phyloP scores from a whole-genome alignment of 768 basidiomycete genomes.

The Boletus vinaceobasis region DNA sequence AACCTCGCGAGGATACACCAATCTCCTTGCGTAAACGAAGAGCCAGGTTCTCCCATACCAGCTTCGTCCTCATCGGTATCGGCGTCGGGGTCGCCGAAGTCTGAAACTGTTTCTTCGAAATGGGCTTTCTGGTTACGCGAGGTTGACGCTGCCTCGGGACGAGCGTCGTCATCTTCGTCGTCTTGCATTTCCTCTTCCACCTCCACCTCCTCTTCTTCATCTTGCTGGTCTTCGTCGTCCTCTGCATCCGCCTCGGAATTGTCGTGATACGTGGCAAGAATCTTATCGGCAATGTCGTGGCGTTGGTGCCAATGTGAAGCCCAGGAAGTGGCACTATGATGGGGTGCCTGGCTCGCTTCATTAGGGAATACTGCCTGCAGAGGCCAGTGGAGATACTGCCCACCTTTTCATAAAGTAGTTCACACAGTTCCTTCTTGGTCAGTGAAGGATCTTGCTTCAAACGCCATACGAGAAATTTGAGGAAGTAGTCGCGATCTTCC shows the following conservation, averaged over 20 bases:
- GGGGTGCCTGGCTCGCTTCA: conserved; percentile 49
- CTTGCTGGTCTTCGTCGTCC: conserved; percentile 36
- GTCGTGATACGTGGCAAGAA: conserved; percentile 38
- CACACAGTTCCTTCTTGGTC: conserved; percentile 52
- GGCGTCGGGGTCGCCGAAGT: conserved; percentile 16
- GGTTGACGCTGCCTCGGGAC: conserved; percentile 23
- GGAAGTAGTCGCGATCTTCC: conserved; percentile 64
- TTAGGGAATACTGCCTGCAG: conserved; percentile 1
- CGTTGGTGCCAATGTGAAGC: conserved; percentile 62
- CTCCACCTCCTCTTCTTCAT: conserved; percentile 32
- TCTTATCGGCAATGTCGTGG: conserved; percentile 66
- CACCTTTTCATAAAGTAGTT: conserved; percentile 54
- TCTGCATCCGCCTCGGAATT: conserved; percentile 31
- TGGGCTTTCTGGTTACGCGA: conserved; percentile 17
- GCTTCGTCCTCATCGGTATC: conserved; percentile 29
- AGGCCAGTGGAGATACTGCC: conserved; percentile 1
- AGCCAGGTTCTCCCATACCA: conserved; percentile 52
- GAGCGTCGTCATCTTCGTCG: conserved; percentile 19
- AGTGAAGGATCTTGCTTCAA: conserved; percentile 51
- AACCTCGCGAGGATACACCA: conserved; percentile 57
- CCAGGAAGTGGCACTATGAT: conserved; percentile 64
- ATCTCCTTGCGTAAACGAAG: conserved; percentile 58
- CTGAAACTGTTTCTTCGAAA: conserved; percentile 19
- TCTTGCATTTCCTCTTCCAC: conserved; percentile 25
- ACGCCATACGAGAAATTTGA: conserved; percentile 63